These are phyloP conservation scores for Rhazya stricta DNA, from an alignment of 257 asterid genomes.

Conservation along the genomic window DNA sequence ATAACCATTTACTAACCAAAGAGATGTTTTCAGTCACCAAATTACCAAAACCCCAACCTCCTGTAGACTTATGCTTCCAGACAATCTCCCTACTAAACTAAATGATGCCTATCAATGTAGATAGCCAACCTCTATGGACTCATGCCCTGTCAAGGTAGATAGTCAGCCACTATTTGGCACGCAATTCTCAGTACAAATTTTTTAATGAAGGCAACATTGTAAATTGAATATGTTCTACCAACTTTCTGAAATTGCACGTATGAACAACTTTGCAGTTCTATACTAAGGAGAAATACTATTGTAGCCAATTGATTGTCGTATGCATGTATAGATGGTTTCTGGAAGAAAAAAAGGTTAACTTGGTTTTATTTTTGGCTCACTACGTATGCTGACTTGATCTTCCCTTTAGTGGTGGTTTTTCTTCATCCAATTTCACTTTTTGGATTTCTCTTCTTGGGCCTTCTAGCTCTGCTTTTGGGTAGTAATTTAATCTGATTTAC, in stretches of 20 bases:
- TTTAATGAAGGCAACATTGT: background rate
- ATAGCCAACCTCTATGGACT: background rate
- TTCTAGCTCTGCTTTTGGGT: conserved; percentile 10
- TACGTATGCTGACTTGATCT: background rate
- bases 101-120: background rate
- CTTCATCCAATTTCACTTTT: background rate
- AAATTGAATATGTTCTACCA: background rate
- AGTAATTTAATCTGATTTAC: conserved; percentile 30
- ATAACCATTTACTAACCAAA: too few species aligned
- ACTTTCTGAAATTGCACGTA: background rate
- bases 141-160: background rate
- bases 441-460: conserved; percentile 5
- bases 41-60: too few species aligned
- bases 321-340: background rate
- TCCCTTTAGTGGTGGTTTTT: background rate
- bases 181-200: background rate
- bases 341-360: background rate
- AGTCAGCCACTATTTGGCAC: background rate
- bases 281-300: background rate
- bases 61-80: too few species aligned
- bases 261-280: background rate
- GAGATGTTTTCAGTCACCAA: too few species aligned
- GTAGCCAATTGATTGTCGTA: background rate
- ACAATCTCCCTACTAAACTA: too few species aligned
- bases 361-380: background rate